phyloP scores from a whole-genome alignment of 192 early-diverging fungal species.

The Linnemannia schmuckeri region DNA sequence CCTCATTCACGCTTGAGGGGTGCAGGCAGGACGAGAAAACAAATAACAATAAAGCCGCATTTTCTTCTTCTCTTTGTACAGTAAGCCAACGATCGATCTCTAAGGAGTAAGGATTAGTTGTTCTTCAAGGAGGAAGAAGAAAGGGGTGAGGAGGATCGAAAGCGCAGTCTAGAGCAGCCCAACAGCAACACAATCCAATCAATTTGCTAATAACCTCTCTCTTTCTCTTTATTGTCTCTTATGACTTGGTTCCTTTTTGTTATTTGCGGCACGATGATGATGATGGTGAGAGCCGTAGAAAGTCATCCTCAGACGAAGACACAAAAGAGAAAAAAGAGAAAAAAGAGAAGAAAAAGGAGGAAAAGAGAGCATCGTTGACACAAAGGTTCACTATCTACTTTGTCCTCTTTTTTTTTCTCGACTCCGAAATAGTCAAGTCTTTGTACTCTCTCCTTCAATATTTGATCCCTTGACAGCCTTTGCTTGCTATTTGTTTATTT shows the following conservation, averaged over 20 bases:
- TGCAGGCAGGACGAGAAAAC: background rate
- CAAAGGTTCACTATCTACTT: constrained; percentile 9
- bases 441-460: background rate
- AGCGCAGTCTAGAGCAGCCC: constrained; percentile 8
- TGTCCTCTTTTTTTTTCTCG: background rate
- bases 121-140: background rate
- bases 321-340: background rate
- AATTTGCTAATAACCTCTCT: background rate
- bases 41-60: background rate
- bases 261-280: background rate
- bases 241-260: background rate
- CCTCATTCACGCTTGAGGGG: background rate
- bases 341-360: background rate
- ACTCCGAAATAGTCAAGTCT: background rate
- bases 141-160: background rate
- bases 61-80: background rate
- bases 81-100: background rate
- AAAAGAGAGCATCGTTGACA: background rate
- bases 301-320: background rate
- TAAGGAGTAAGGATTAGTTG: background rate
- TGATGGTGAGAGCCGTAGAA: background rate
- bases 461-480: background rate
- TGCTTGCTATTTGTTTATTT: constrained; percentile 10
- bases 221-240: background rate
- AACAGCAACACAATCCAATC: background rate